These are phyloP conservation scores for Thuidium tamariscinum DNA, from an alignment of 225 moss, liverwort and hornwort species.

Conservation along the genomic window DNA sequence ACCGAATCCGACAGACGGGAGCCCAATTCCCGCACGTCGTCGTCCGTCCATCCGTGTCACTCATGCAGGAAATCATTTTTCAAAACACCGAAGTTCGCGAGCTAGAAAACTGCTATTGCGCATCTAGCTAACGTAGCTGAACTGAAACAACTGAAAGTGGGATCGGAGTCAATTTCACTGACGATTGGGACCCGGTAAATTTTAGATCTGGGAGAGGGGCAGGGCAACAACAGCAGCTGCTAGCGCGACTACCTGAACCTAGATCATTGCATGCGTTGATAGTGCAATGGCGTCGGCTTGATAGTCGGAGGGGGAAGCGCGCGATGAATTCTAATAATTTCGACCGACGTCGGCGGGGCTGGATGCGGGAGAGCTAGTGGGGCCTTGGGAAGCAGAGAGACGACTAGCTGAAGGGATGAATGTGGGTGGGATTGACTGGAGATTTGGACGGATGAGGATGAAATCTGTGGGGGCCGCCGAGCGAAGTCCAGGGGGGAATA, in stretches of 20 bases:
- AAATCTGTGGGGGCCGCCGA: neutral
- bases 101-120: neutral
- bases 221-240: neutral
- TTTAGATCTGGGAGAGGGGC: neutral
- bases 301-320: neutral
- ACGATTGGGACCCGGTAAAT: neutral
- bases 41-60: neutral
- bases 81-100: neutral
- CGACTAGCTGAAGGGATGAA: neutral
- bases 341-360: neutral
- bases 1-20: neutral
- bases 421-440: neutral
- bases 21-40: neutral
- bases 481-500: neutral
- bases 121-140: neutral
- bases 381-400: no score
- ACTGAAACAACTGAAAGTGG: neutral
- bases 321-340: neutral
- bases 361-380: neutral
- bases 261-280: neutral
- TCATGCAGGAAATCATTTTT: neutral
- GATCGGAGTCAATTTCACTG: neutral
- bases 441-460: neutral
- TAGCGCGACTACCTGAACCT: neutral
- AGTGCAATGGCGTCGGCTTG: constrained; percentile 7